phyloP scores from a whole-genome alignment of 768 basidiomycete genomes.

The Exsudoporus frostii region DNA sequence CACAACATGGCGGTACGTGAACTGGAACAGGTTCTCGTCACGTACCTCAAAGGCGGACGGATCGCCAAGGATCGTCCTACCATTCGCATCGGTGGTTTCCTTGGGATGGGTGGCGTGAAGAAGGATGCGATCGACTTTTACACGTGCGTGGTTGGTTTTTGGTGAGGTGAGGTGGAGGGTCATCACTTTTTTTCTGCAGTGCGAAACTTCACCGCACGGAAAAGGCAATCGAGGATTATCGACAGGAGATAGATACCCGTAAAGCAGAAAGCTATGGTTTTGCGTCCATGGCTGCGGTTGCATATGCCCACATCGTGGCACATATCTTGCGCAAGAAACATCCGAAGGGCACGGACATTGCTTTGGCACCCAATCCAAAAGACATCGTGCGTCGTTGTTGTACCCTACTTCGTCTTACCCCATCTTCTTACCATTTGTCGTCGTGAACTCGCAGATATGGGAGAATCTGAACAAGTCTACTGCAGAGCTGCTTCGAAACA shows the following conservation, averaged over 20 bases:
- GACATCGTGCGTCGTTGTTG: constrained; percentile 59
- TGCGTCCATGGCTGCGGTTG: constrained; percentile 84
- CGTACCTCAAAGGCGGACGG: constrained; percentile 81
- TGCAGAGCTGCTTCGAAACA: constrained; percentile 62
- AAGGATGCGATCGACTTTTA: constrained; percentile 94
- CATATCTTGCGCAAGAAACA: constrained; percentile 64
- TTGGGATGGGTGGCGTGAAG: constrained; percentile 81
- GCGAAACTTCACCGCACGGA: constrained; percentile 61
- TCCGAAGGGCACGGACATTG: constrained; percentile 68
- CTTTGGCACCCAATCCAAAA: constrained; percentile 83
- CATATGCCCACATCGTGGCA: constrained; percentile 85
- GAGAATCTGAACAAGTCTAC: constrained; percentile 77
- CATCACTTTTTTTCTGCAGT: constrained; percentile 22
- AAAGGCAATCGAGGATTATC: constrained; percentile 67
- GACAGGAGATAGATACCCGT: constrained; percentile 65
- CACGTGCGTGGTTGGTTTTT: constrained; percentile 54
- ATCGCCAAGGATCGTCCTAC: constrained; percentile 80
- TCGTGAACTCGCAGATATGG: constrained; percentile 64
- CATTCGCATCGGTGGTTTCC: constrained; percentile 71
- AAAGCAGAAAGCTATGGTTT: constrained; percentile 91
- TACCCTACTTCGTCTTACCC: background rate
- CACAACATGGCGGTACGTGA: constrained; percentile 94
- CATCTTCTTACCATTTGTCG: background rate
- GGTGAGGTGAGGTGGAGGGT: background rate
- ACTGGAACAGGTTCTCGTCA: constrained; percentile 84